A percentile compares a stretch with the other conserved stretches of the same genome.
Evolutionary conservation across 495 filamentous ascomycete species (phyloP).

Genomic region (Barbatosphaeria neglecta): DNA sequence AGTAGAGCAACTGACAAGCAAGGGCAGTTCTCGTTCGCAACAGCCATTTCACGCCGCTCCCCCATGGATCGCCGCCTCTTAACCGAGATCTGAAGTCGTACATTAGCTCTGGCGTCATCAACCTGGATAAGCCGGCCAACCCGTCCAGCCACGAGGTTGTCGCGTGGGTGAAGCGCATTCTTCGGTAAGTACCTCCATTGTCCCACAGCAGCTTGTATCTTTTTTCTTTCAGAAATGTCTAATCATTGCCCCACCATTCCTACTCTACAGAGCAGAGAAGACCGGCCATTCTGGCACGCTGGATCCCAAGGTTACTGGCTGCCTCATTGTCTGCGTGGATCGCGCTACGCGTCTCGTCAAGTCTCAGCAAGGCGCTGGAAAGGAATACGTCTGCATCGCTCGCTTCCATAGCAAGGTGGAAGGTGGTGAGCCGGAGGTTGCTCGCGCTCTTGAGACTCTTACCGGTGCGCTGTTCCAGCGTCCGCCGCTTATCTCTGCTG

Average conservation of each 20-base stretch:
- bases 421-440: conserved; percentile 81
- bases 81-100: conserved; percentile 92
- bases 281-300: conserved; percentile 96
- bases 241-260: not conserved
- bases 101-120: conserved; percentile 92
- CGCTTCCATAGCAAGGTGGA: conserved; percentile 85
- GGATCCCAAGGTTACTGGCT: conserved; percentile 73
- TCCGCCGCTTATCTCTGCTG: conserved; percentile 90
- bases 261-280: conserved; percentile 64
- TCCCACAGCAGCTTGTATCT: not conserved
- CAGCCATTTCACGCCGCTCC: conserved; percentile 89
- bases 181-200: conserved; percentile 46
- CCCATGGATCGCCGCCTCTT: conserved; percentile 70
- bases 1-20: not conserved
- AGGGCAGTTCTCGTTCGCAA: conserved; percentile 67
- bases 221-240: no score
- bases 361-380: conserved; percentile 95
- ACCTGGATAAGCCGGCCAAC: conserved; percentile 96
- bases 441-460: conserved; percentile 81
- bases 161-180: conserved; percentile 94
- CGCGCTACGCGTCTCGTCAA: conserved; percentile 95
- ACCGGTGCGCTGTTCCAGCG: conserved; percentile 96
- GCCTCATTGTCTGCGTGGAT: conserved; percentile 90
- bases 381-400: conserved; percentile 71
- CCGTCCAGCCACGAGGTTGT: conserved; percentile 97